Base-by-base conservation (phyloP, 495 filamentous ascomycete genomes). In the Penicillium cosmopolitanum region DNA sequence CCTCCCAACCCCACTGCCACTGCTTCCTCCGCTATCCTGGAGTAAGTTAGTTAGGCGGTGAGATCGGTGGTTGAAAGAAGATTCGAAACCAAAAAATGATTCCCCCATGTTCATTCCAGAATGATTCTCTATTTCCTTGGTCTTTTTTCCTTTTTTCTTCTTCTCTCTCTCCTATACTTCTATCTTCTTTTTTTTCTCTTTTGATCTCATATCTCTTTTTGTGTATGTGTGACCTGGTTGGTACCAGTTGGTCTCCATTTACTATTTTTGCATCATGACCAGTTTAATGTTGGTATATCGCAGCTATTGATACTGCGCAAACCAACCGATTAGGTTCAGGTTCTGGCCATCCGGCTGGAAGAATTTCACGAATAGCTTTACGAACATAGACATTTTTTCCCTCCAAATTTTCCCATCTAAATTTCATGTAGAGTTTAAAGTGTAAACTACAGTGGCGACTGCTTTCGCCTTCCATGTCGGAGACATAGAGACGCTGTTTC, bases 1-100 rank as follows among this genome's bases (percentile, higher is more conserved):
- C 73, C 74, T 48, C 46, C 46, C 15, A 48, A 48, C 46, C 46
- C 46, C 9, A 48, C 46, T n/a, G 46, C 19, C 21, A 25, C 18
- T 48, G 19, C 46, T 28, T 48, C 46, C 15, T 48, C 46, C 15
- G 46, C 46, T 28, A 48, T 48, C 46, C 9, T 48, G 19, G 46
- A 48, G 46, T 48, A 48, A 28, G 23, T 48, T 23, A 23, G 12
- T 7, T 2, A 48, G 13, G 46, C 21, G 23, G n/a, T 18, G 15
- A 9, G 8, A 7, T 12, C n/a, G 2, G 12, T 48, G 46, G 21
- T 44, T 4, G 23, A 23, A 4, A 23, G 23, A 23, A 23, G 23
- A 23, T 23, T 23, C 19, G 46, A 48, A 25, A 28, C 9, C 31
- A 48, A 25, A 48, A 48, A 9, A 28, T 48, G 46, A 48, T 48